Percentiles rank a stretch among this genome's conserved stretches.
Conservation (phyloP, 306 rosid species). For the Leucaena leucocephala region DNA sequence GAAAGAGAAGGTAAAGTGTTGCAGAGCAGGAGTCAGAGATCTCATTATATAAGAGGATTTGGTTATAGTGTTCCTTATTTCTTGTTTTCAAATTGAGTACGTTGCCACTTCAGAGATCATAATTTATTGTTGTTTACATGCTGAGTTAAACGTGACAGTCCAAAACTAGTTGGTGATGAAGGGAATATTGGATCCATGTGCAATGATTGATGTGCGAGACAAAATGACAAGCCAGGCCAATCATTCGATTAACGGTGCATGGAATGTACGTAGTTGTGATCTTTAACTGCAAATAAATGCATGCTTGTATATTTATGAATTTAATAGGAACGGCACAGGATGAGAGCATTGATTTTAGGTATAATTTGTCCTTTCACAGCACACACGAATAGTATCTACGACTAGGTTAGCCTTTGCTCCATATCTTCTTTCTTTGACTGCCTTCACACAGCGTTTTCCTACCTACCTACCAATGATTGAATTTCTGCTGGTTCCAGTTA, state of each 20-base stretch:
- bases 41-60: background rate
- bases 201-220: constrained; percentile 58
- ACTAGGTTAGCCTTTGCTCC: constrained; percentile 28
- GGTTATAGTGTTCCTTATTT: background rate
- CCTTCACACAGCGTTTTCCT: background rate
- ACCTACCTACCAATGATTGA: background rate
- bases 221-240: constrained; percentile 43
- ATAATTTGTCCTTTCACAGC: constrained; percentile 43
- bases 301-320: background rate
- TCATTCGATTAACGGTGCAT: constrained; percentile 47
- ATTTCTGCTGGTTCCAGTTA: background rate
- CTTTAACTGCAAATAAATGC: constrained; percentile 14
- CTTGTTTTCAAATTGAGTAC: background rate
- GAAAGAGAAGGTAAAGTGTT: background rate
- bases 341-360: constrained; percentile 38
- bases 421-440: constrained; percentile 14
- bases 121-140: background rate
- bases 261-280: constrained; percentile 45
- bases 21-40: background rate
- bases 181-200: constrained; percentile 67
- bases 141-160: background rate
- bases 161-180: constrained; percentile 12
- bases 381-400: constrained; percentile 27
- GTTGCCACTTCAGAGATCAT: background rate
- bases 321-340: constrained; percentile 1